These are phyloP conservation scores for Porcisia hertigi DNA, from an alignment of 208 protist genomes.

Conservation along the genomic window DNA sequence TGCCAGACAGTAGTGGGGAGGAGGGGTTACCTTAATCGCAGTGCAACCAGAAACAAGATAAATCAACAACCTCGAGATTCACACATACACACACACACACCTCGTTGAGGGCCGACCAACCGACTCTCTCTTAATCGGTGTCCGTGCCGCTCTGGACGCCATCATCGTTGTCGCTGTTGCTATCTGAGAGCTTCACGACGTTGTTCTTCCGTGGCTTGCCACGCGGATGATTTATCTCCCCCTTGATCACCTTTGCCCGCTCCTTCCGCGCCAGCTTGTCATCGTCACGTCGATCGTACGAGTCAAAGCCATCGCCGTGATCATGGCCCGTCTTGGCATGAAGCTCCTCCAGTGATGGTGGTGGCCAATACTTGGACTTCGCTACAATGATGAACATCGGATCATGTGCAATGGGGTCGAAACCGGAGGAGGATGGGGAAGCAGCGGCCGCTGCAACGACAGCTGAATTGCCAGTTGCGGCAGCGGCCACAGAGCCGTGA, in stretches of 20 bases:
- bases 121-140: background rate
- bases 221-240: slow-evolving; percentile 83
- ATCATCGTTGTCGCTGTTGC: slow-evolving; percentile 31
- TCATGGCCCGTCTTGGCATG: slow-evolving; percentile 40
- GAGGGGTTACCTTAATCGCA: background rate
- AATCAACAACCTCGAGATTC: background rate
- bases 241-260: slow-evolving; percentile 59
- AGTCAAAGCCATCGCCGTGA: slow-evolving; percentile 73
- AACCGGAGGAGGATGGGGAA: slow-evolving; percentile 15
- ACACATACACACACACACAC: background rate
- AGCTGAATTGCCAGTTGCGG: background rate
- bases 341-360: slow-evolving; percentile 68
- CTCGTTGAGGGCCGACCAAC: background rate
- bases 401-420: slow-evolving; percentile 83
- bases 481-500: background rate
- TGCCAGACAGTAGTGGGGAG: background rate
- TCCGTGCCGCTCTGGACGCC: background rate
- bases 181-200: slow-evolving; percentile 50
- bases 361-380: slow-evolving; percentile 70
- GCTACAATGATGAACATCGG: slow-evolving; percentile 71
- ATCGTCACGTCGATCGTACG: slow-evolving; percentile 78
- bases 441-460: slow-evolving; percentile 3
- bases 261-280: slow-evolving; percentile 60
- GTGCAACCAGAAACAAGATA: background rate
- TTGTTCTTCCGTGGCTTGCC: slow-evolving; percentile 71